Percentiles rank a stretch among this genome's conserved stretches.
Conservation (phyloP, 257 asterid genomes). For the Ehretia macrophylla region DNA sequence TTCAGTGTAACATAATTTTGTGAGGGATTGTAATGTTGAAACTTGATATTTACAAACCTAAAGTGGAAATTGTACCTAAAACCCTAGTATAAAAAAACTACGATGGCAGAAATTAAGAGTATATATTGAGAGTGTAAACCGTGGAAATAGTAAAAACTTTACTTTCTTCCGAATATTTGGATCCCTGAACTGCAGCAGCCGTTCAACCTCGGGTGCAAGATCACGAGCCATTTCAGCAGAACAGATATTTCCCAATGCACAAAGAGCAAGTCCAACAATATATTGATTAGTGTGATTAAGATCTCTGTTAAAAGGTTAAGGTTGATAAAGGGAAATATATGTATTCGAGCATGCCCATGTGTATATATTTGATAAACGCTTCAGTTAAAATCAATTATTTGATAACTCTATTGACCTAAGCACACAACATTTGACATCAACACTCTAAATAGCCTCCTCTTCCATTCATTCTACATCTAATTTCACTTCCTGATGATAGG, state of each 20-base stretch:
- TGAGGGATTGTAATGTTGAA: too few species aligned
- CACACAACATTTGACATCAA: too few species aligned
- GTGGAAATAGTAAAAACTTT: slow-evolving; percentile 19
- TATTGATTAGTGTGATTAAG: slow-evolving; percentile 93
- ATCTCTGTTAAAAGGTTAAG: slow-evolving; percentile 76
- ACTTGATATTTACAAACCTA: too few species aligned
- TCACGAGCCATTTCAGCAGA: slow-evolving; percentile 99
- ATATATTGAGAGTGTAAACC: slow-evolving; percentile 5
- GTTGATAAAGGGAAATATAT: slow-evolving; percentile 11
- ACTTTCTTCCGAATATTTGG: slow-evolving; percentile 97
- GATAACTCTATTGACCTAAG: too few species aligned
- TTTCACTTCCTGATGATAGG: too few species aligned
- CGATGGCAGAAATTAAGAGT: not conserved
- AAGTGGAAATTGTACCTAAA: too few species aligned
- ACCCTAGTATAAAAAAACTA: too few species aligned
- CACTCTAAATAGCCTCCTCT: too few species aligned
- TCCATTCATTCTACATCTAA: too few species aligned
- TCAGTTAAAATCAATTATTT: not conserved
- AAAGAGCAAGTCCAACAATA: slow-evolving; percentile 97
- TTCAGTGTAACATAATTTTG: too few species aligned
- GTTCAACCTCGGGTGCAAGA: slow-evolving; percentile 98
- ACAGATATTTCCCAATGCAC: slow-evolving; percentile 95
- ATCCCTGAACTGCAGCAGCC: slow-evolving; percentile 90
- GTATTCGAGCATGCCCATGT: slow-evolving; percentile 8
- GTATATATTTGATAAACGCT: not conserved